phyloP scores from a whole-genome alignment of 169 alveolate species.

The Cryptosporidium xiaoi region DNA sequence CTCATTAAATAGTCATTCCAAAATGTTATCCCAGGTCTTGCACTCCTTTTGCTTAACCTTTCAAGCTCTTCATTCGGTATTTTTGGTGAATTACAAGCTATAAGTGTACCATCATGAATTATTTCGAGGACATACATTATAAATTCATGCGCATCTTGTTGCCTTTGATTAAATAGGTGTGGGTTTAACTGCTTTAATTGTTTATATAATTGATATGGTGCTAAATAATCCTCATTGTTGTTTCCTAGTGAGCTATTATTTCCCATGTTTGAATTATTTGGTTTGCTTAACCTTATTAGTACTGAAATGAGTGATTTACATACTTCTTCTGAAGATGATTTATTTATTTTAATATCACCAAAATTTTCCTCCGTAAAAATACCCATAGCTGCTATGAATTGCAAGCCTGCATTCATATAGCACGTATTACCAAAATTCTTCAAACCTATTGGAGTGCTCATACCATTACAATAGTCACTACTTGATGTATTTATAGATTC shows the following conservation, averaged over 20 bases:
- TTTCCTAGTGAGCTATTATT: background rate
- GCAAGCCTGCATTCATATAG: conserved; percentile 77
- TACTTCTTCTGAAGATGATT: conserved; percentile 37
- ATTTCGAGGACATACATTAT: conserved; percentile 62
- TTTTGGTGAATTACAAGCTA: conserved; percentile 13
- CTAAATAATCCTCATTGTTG: background rate
- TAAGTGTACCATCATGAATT: conserved; percentile 58
- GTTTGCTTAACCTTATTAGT: conserved; percentile 8
- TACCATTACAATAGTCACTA: background rate
- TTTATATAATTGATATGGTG: conserved; percentile 43
- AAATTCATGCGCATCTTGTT: conserved; percentile 70
- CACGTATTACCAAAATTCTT: conserved; percentile 75
- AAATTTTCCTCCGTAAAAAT: conserved; percentile 50
- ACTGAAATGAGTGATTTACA: conserved; percentile 31
- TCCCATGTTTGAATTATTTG: conserved; percentile 1
- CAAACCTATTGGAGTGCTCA: conserved; percentile 35
- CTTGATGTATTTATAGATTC: conserved; percentile 35
- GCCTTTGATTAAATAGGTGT: conserved; percentile 30
- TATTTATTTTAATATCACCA: conserved; percentile 20
- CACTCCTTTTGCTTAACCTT: conserved; percentile 30
- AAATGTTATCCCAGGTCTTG: conserved; percentile 51
- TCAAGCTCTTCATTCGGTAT: conserved; percentile 59
- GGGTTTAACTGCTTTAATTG: conserved; percentile 58
- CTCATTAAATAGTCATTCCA: conserved; percentile 55
- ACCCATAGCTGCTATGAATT: conserved; percentile 56